Conservation (phyloP, 805 yeast species). For the Metschnikowia vanudenii region DNA sequence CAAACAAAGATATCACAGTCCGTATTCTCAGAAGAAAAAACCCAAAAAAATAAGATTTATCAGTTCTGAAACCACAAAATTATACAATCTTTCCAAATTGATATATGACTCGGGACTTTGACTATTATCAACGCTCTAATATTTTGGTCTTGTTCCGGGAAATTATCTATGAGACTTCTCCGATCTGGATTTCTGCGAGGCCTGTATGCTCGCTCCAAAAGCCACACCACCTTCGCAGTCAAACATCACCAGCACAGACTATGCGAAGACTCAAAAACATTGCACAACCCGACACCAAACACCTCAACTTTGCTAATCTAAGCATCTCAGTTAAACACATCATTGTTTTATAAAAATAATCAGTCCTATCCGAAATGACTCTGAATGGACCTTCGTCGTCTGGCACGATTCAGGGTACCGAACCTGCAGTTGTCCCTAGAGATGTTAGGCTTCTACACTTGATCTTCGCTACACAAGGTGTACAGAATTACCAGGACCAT, state of each 20-base stretch:
- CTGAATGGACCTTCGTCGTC: conserved; percentile 12
- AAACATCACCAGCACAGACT: not conserved
- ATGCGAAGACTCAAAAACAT: too few relatives aligned
- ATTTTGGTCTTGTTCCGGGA: not conserved
- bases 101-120: not conserved
- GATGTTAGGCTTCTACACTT: conserved; percentile 89
- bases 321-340: too few relatives aligned
- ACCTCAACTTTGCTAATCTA: not conserved
- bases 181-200: not conserved
- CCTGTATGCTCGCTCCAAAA: not conserved
- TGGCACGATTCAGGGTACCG: conserved; percentile 13
- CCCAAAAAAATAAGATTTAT: too few relatives aligned
- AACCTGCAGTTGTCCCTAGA: conserved; percentile 56
- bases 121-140: too few relatives aligned
- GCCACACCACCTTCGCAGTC: not conserved
- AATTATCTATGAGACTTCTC: not conserved
- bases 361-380: conserved; percentile 8
- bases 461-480: conserved; percentile 90
- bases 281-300: too few relatives aligned
- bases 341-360: too few relatives aligned
- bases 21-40: not conserved
- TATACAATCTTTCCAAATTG: too few relatives aligned
- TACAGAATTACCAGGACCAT: conserved; percentile 89
- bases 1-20: too few relatives aligned
- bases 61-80: too few relatives aligned